Evolutionary conservation across 441 rosid genomes (phyloP).

Genomic region (Capsella rubella): DNA sequence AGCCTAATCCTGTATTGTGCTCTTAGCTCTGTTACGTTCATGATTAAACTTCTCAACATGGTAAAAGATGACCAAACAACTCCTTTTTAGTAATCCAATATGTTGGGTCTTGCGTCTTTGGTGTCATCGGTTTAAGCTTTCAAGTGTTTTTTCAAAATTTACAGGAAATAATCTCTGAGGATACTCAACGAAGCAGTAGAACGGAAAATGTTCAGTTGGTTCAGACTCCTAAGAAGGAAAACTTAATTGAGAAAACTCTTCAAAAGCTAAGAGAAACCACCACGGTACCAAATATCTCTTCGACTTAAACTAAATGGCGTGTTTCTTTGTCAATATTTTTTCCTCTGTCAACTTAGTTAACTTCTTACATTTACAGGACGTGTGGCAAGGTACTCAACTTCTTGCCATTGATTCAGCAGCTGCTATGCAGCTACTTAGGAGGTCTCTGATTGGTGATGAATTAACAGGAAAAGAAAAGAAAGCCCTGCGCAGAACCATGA

Average conservation of each 20-base stretch:
- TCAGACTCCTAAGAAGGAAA: conserved; percentile 66
- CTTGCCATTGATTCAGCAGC: conserved; percentile 90
- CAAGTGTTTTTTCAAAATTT: conserved; percentile 37
- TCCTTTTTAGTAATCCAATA: conserved; percentile 2
- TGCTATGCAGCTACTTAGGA: conserved; percentile 80
- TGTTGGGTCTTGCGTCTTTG: conserved; percentile 17
- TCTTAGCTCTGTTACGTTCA: conserved; percentile 7
- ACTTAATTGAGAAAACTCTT: conserved; percentile 73
- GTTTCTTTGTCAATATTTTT: conserved; percentile 11
- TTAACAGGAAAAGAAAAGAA: conserved; percentile 87
- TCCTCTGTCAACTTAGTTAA: conserved; percentile 14
- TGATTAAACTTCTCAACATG: conserved; percentile 29
- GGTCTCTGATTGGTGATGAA: conserved; percentile 84
- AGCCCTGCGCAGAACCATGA: conserved; percentile 84
- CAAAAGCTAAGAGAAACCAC: conserved; percentile 84
- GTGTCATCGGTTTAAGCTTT: conserved; percentile 33
- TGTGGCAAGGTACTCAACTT: conserved; percentile 98
- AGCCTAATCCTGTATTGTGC: conserved; percentile 22
- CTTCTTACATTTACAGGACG: conserved; percentile 64
- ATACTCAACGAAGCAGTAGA: conserved; percentile 42
- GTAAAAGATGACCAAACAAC: conserved; percentile 33
- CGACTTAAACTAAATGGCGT: not conserved
- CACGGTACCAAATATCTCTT: conserved; percentile 62
- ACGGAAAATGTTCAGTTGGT: conserved; percentile 56
- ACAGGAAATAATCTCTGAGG: conserved; percentile 55